Evolutionary conservation across 2,329 filamentous ascomycete genomes (phyloP).

Genomic region (Trichoderma atroviride): DNA sequence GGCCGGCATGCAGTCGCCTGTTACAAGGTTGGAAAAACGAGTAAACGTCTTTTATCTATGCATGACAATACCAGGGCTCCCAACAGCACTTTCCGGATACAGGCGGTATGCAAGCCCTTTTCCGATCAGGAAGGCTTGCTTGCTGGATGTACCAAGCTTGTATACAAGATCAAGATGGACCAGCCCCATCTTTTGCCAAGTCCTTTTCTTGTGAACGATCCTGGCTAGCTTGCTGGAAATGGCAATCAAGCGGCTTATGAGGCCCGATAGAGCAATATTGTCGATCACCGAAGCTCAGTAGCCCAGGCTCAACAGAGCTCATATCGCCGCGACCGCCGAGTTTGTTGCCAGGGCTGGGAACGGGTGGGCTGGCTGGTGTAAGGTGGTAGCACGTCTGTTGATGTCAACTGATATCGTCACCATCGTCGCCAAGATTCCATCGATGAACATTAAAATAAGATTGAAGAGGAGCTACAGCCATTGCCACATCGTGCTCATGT

Average conservation of each 20-base stretch:
- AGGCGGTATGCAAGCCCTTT: neutral
- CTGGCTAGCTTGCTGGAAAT: neutral
- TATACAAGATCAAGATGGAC: neutral
- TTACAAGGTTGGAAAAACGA: too few species aligned
- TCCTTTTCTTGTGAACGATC: neutral
- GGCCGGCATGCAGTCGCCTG: too few species aligned
- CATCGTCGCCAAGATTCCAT: too few species aligned
- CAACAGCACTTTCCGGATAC: constrained; percentile 5
- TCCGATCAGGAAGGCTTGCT: neutral
- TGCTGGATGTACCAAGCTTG: neutral
- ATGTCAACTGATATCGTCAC: neutral
- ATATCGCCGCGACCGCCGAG: neutral
- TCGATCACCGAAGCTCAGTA: neutral
- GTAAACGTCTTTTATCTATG: neutral
- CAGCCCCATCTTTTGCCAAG: neutral
- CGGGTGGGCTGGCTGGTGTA: neutral
- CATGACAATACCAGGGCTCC: neutral
- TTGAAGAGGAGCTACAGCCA: too few species aligned
- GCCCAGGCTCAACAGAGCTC: neutral
- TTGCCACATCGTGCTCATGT: neutral
- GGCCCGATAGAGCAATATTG: neutral
- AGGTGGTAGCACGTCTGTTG: neutral
- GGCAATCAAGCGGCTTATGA: neutral
- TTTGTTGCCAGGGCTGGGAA: neutral
- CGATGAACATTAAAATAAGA: too few species aligned